Evolutionary conservation across 2,329 filamentous ascomycete species (phyloP), one percentile per base, ranked within the genome.

Genomic region (Xylaria polymorpha): DNA sequence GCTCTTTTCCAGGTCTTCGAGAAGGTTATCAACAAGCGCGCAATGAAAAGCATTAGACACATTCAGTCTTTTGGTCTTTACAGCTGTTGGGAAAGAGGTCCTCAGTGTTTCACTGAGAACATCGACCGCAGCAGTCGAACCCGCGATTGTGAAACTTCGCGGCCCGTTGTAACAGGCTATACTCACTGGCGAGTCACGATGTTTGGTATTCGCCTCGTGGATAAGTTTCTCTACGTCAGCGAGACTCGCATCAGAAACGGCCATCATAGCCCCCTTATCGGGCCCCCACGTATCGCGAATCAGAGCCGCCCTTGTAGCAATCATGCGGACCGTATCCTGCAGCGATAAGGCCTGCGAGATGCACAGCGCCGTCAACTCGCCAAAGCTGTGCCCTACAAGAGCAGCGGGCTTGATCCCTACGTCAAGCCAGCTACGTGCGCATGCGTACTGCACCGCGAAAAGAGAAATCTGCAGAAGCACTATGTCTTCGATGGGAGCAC

Each of bases 321-420:
- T 72, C 2, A 80, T 9, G 14, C 59, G 75, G 9, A 84, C 22
- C 0, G 80, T 73, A 37, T 82, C 79, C 12, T 66, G 7, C 0
- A 82, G 66, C 0, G 63, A 71, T 2, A 84, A 60, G 0, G 71
- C 67, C 0, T 78, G 78, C 0, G 81, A 72, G 0, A 84, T 67
- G 60, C 79, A 81, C 0, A 83, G 72, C 0, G 82, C 82, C 0
- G 79, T 80, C 3, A 84, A 72, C 73, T 84, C 78, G 1, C 83
- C 83, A 29, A 83, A 81, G 67, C 78, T 81, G 69, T 84, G 81
- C 1, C 82, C 83, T 0, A 83, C 76, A 0, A 81, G 71, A 1
- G 75, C 75, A 0, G 20, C 69, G 0, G 69, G 61, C 22, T 68
- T 25, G 6, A 81, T 25, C 0, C 82, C 81, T 12, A 71, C 76